Evolutionary conservation across 2,329 filamentous ascomycete species (phyloP).

Genomic region (Colletotrichum kahawae): DNA sequence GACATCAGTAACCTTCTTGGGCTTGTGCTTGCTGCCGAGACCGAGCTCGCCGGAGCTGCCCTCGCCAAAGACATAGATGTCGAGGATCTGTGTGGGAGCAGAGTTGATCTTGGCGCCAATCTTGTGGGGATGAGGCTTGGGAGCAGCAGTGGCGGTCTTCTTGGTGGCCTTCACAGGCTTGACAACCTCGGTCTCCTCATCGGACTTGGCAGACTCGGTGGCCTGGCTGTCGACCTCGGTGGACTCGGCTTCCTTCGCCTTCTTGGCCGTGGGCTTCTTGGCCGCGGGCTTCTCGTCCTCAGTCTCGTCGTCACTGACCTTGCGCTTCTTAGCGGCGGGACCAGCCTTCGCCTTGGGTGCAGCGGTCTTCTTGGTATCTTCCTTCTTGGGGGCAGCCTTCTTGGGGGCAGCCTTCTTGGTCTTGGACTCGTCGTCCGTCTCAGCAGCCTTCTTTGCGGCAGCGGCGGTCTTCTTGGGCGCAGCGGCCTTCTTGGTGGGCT

Average conservation of each 20-base stretch:
- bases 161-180: conserved; percentile 23
- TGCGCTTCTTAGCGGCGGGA: conserved; percentile 24
- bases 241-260: conserved; percentile 20
- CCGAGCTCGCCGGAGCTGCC: conserved; percentile 83
- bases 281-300: conserved; percentile 24
- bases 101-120: conserved; percentile 52
- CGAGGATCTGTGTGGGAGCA: conserved; percentile 65
- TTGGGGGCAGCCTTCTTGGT: conserved; percentile 57
- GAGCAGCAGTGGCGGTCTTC: conserved; percentile 13
- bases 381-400: conserved; percentile 50
- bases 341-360: conserved; percentile 9
- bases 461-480: conserved; percentile 23
- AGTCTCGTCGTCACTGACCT: conserved; percentile 14
- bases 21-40: conserved; percentile 68
- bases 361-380: conserved; percentile 12
- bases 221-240: conserved; percentile 21
- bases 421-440: conserved; percentile 24
- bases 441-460: conserved; percentile 41
- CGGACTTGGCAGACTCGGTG: conserved; percentile 14
- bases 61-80: conserved; percentile 83
- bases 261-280: conserved; percentile 26
- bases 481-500: conserved; percentile 26
- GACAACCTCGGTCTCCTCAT: conserved; percentile 5
- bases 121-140: conserved; percentile 18
- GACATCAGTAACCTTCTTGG: conserved; percentile 70